Conservation (phyloP, 371 early-diverging fungal species). For the Funneliformis caledonium region DNA sequence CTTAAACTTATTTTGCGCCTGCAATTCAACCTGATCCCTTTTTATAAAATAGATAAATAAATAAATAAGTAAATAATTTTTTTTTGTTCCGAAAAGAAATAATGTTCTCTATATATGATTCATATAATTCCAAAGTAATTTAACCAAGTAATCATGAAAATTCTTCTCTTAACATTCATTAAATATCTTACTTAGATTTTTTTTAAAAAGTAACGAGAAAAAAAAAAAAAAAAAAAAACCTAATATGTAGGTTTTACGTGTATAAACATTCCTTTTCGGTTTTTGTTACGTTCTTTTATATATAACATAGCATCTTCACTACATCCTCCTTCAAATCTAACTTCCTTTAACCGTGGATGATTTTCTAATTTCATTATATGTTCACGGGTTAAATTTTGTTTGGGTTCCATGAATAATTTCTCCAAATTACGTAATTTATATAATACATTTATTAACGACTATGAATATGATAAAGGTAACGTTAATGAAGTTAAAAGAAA, state of each 20-base stretch:
- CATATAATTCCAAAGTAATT: too few relatives aligned
- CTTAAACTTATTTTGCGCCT: too few relatives aligned
- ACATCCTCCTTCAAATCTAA: not conserved
- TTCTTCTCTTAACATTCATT: too few relatives aligned
- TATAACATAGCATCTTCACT: not conserved
- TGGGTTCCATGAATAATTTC: not conserved
- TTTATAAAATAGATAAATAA: too few relatives aligned
- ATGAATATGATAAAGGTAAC: not conserved
- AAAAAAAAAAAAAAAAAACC: not conserved
- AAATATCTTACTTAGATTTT: too few relatives aligned
- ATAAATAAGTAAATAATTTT: too few relatives aligned
- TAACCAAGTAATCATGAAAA: too few relatives aligned
- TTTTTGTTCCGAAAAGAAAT: too few relatives aligned
- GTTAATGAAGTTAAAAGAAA: not conserved
- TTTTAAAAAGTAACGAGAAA: too few relatives aligned
- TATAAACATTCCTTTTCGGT: not conserved
- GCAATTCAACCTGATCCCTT: too few relatives aligned
- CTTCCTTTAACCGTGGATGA: not conserved
- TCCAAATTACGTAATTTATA: not conserved
- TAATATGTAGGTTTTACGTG: not conserved
- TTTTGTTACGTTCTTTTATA: conserved; percentile 8
- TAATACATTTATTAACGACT: not conserved
- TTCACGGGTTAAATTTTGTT: not conserved
- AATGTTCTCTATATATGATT: too few relatives aligned
- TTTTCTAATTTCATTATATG: conserved; percentile 4